These are phyloP conservation scores for Stentor coeruleus DNA, from an alignment of 73 alveolate genomes.

Conservation along the genomic window DNA sequence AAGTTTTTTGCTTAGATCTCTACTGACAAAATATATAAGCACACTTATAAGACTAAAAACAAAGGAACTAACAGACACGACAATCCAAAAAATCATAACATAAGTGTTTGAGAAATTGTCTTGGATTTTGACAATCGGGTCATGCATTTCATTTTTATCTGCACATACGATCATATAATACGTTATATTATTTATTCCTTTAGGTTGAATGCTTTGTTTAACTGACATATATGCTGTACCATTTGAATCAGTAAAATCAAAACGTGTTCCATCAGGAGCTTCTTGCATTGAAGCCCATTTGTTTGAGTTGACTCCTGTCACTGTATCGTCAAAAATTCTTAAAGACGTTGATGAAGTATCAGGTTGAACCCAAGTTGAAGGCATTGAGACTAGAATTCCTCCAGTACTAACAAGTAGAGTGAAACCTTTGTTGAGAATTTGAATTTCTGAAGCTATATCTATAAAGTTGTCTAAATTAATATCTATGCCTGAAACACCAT, in stretches of 20 bases:
- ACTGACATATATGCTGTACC: not conserved
- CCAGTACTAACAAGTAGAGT: not conserved
- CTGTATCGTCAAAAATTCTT: not conserved
- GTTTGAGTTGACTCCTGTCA: not conserved
- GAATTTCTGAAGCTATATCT: not conserved
- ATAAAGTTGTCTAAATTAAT: not conserved
- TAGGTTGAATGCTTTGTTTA: not conserved
- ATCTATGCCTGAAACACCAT: not conserved
- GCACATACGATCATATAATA: not conserved
- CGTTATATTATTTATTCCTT: not conserved
- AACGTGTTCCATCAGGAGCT: not conserved
- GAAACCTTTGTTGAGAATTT: not conserved
- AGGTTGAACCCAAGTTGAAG: not conserved
- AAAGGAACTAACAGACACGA: not conserved
- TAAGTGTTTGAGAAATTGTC: not conserved
- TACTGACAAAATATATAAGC: too few relatives aligned
- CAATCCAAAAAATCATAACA: conserved; percentile 2
- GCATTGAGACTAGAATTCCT: not conserved
- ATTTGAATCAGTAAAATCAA: not conserved
- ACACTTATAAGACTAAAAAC: too few relatives aligned
- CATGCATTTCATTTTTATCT: not conserved
- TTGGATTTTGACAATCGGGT: not conserved
- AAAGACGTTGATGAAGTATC: not conserved
- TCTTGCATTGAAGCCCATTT: not conserved
- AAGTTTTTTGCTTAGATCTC: too few relatives aligned